Conservation (phyloP, 495 filamentous ascomycete species). For the Hypoxylon subgilvum region DNA sequence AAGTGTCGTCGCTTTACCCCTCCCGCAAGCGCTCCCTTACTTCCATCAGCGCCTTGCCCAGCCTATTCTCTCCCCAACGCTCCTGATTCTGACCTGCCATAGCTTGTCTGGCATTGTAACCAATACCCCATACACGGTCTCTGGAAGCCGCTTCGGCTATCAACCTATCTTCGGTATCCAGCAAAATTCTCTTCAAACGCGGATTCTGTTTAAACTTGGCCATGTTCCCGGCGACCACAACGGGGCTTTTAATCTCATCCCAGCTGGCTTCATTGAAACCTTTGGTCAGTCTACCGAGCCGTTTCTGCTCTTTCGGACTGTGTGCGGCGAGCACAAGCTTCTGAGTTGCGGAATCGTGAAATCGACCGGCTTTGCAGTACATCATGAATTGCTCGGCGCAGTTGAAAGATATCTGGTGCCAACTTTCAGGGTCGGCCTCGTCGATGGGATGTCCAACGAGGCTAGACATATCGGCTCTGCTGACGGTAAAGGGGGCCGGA, state of each 20-base stretch:
- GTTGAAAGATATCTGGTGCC: conserved; percentile 37
- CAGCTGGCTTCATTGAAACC: conserved; percentile 34
- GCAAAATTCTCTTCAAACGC: conserved; percentile 35
- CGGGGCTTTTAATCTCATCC: conserved; percentile 39
- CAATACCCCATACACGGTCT: conserved; percentile 47
- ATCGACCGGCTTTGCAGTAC: conserved; percentile 46
- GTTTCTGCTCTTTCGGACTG: conserved; percentile 41
- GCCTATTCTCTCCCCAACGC: conserved; percentile 41
- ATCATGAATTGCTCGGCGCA: conserved; percentile 50
- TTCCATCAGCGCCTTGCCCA: conserved; percentile 43
- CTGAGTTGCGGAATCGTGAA: conserved; percentile 34
- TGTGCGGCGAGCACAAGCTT: conserved; percentile 29
- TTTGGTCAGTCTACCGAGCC: conserved; percentile 34
- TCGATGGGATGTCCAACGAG: conserved; percentile 35
- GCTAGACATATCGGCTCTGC: conserved; percentile 31
- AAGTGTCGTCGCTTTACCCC: neutral
- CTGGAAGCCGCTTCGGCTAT: conserved; percentile 40
- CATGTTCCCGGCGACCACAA: conserved; percentile 41
- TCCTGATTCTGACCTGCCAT: conserved; percentile 25
- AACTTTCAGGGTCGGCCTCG: conserved; percentile 21
- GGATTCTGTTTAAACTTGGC: conserved; percentile 44
- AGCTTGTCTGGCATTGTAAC: conserved; percentile 41
- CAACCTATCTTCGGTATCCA: conserved; percentile 38
- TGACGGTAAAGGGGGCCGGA: conserved; percentile 37
- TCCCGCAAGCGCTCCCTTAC: conserved; percentile 35